Evolutionary conservation across 176 grass and related monocot genomes (phyloP), one percentile per base, ranked within the genome.

Genomic region (Carex littledalei): DNA sequence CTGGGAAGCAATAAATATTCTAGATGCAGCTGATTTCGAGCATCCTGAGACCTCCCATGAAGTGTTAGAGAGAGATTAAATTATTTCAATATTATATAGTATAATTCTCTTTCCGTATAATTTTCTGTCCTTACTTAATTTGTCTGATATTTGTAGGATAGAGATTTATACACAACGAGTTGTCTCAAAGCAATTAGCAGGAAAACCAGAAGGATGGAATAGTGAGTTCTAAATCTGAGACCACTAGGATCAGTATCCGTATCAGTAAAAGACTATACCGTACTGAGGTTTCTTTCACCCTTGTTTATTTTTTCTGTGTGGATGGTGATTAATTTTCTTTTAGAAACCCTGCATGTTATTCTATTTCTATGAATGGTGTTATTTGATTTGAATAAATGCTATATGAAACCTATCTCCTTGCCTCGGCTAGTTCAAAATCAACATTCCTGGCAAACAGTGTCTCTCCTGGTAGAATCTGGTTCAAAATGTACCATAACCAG

Each of bases 161-260:
- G 93, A 95, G 68, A 86, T 95, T 56, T 95, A 95, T 82, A 82
- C 89, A 16, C 87, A 91, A 82, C 86, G 87, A 91, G 83, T 85
- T 31, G 93, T 89, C 64, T 75, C 68, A 15, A 95, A 95, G 70
- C 17, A 76, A 67, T 91, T 92, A 78, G 90, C 91, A 67, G 93
- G 89, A 79, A 95, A 88, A 81, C 85, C 85, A 39, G 85, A 95
- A 53, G 89, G 91, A 88, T 92, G 93, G 93, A 95, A 95, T 61
- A 95, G 91, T 95, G 84, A 88, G 93, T 92, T 80, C 39, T 35
- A 84, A 75, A 74, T 74, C 8, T 2, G 17, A 74, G 52, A 34
- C 14, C 67, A 41, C 1, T 41, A 62, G 37, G 12, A 32, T 56
- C 24, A 62, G 37, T 20, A 32, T 56, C 24, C 31, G 6, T 77